Base-by-base conservation (phyloP, 768 basidiomycete species). In the Paxillus ammoniavirescens region DNA sequence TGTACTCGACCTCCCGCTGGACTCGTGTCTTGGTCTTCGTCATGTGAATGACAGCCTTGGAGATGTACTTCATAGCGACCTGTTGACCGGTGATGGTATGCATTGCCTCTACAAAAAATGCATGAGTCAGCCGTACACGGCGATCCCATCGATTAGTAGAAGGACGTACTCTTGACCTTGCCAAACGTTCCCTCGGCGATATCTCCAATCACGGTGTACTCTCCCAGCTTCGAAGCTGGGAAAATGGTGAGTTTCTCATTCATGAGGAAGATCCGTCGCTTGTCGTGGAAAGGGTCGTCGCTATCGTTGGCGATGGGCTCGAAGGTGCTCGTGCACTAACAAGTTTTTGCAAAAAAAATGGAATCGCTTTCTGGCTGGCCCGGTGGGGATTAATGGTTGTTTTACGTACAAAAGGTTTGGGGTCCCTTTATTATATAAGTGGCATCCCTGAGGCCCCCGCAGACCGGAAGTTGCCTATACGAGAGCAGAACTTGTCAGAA, bases 171-270 rank as follows among this genome's bases (percentile, higher is more conserved):
- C 80, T 98, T 98, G 69, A 99, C 97, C 74, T 97, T 98, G 51
- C 96, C 97, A 75, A 98, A 99, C 10, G 93, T 96, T 3, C 97
- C 97, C 59, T 95, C 93, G 17, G 95, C 96, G 54, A 98, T 89
- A 59, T 95, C 93, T 53, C 83, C 73, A 50, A 87, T 82, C 53
- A 98, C 84, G 40, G 82, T 89, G 72, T 98, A 98, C 75, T 95
- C 90, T 42, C 96, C 94, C 31, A 97, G 84, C 75, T 87, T 87
- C 14, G 86, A 83, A 9, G 86, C 76, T 12, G 87, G 74, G 62
- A 76, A 82, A 35, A 70, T 58, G 48, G 18, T 56, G 13, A 17
- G n/a, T n/a, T 44, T 52, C 53, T 66, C 68, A 59, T 35, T 58
- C 68, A 70, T 70, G 46, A 58, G 50, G 17, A 57, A 47, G 58